phyloP scores from a whole-genome alignment of 2,329 filamentous ascomycete genomes.

The Aspergillus fischeri region DNA sequence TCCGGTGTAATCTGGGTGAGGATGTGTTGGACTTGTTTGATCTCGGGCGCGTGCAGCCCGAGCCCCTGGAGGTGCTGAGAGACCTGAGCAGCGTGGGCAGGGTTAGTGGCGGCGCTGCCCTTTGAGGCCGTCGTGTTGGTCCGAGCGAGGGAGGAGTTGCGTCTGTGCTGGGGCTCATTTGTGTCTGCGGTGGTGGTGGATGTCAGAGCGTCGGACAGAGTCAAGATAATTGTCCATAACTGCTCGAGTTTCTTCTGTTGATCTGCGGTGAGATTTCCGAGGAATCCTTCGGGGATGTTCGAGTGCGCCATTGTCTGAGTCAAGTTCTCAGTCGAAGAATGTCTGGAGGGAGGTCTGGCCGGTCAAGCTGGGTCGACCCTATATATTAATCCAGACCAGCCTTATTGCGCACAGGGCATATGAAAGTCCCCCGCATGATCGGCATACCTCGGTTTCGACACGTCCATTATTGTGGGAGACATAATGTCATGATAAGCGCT shows the following conservation, averaged over 20 bases:
- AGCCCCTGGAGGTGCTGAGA: conserved; percentile 15
- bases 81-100: conserved; percentile 18
- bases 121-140: conserved; percentile 49
- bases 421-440: not conserved
- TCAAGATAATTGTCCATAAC: conserved; percentile 73
- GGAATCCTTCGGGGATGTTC: conserved; percentile 54
- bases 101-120: conserved; percentile 53
- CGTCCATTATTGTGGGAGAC: not conserved
- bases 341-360: not conserved
- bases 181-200: conserved; percentile 52
- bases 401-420: not conserved
- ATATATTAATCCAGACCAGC: not conserved
- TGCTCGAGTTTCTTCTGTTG: conserved; percentile 83
- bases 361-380: not conserved
- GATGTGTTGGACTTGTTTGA: conserved; percentile 74
- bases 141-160: conserved; percentile 34
- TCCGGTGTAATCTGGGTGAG: conserved; percentile 70
- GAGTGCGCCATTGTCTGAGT: conserved; percentile 9
- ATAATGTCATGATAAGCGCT: not conserved
- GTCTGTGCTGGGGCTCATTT: conserved; percentile 34
- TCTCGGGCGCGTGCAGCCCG: conserved; percentile 42
- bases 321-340: not conserved
- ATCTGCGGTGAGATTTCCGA: conserved; percentile 78
- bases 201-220: conserved; percentile 48
- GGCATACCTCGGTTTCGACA: not conserved